Evolutionary conservation across 495 filamentous ascomycete genomes (phyloP).

Genomic region (Apodospora peruviana): DNA sequence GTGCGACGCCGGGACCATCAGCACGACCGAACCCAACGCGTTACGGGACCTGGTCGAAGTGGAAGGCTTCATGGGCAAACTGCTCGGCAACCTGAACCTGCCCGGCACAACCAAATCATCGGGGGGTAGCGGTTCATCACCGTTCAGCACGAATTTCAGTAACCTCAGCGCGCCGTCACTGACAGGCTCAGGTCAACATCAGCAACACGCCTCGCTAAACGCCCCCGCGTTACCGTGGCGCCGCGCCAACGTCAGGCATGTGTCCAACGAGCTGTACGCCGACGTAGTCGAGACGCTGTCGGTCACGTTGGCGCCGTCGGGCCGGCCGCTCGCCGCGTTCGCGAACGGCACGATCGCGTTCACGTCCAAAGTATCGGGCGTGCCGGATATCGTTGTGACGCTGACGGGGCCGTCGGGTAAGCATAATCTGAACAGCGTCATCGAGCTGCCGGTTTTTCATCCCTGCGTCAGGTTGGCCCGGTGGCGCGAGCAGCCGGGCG

Average conservation of each 20-base stretch:
- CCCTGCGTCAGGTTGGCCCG: conserved; percentile 82
- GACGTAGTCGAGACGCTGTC: conserved; percentile 88
- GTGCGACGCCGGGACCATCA: conserved; percentile 88
- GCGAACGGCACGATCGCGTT: conserved; percentile 92
- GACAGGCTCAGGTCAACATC: no score
- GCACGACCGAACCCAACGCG: conserved; percentile 89
- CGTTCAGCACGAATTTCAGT: conserved; percentile 13
- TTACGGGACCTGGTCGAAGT: conserved; percentile 88
- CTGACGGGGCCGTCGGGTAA: conserved; percentile 72
- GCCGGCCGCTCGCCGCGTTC: conserved; percentile 76
- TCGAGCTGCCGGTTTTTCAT: conserved; percentile 93
- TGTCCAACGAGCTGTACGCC: conserved; percentile 94
- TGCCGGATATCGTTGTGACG: conserved; percentile 81
- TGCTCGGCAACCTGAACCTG: conserved; percentile 82
- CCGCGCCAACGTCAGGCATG: conserved; percentile 86
- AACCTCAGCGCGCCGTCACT: conserved; percentile 21
- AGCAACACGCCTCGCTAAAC: conserved; percentile 26
- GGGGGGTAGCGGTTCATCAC: no score
- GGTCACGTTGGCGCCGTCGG: conserved; percentile 84
- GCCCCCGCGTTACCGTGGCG: conserved; percentile 69
- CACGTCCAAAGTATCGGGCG: conserved; percentile 88
- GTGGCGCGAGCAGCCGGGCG: conserved; percentile 83
- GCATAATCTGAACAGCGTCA: conserved; percentile 63
- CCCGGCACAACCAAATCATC: conserved; percentile 41
- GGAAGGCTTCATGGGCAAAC: conserved; percentile 80